A percentile compares a stretch with the other conserved stretches of the same genome.
Conservation (phyloP, 495 filamentous ascomycete species). For the Aspergillus mulundensis region DNA sequence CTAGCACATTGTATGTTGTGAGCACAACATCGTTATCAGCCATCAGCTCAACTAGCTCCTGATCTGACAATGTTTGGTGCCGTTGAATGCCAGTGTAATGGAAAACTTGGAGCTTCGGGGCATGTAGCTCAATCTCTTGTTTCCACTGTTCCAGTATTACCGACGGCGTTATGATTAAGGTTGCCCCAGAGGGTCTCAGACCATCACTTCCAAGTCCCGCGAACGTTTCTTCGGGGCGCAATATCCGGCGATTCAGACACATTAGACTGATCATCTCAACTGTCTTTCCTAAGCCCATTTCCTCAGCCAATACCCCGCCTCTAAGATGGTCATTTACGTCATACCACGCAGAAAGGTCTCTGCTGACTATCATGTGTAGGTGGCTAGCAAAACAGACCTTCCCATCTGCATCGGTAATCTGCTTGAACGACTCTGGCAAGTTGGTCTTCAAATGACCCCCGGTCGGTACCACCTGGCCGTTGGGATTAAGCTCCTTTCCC, state of each 20-base stretch:
- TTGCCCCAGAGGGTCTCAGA: constrained; percentile 50
- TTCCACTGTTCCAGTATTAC: constrained; percentile 85
- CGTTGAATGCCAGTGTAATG: constrained; percentile 48
- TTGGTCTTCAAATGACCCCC: constrained; percentile 12
- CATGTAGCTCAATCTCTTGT: constrained; percentile 69
- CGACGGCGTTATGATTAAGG: constrained; percentile 82
- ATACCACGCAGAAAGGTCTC: constrained; percentile 45
- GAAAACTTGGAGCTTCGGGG: constrained; percentile 53
- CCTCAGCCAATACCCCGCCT: constrained; percentile 78
- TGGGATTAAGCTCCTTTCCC: constrained; percentile 35
- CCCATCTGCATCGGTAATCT: constrained; percentile 47
- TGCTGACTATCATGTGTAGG: constrained; percentile 58
- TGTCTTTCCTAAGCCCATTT: constrained; percentile 97
- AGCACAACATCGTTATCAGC: constrained; percentile 72
- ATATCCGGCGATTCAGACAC: constrained; percentile 50
- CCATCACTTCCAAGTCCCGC: constrained; percentile 24
- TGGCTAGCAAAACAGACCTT: constrained; percentile 56
- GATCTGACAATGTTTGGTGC: constrained; percentile 33
- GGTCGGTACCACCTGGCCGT: constrained; percentile 26
- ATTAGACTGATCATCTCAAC: constrained; percentile 82
- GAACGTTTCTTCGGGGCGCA: constrained; percentile 13
- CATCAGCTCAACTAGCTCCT: constrained; percentile 45
- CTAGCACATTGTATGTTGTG: constrained; percentile 78
- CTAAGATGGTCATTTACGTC: constrained; percentile 33
- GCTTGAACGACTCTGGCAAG: constrained; percentile 32